Evolutionary conservation across 352 stramenopile species (phyloP), one percentile per base, ranked within the genome.

Genomic region (Globisporangium heterothallicum): DNA sequence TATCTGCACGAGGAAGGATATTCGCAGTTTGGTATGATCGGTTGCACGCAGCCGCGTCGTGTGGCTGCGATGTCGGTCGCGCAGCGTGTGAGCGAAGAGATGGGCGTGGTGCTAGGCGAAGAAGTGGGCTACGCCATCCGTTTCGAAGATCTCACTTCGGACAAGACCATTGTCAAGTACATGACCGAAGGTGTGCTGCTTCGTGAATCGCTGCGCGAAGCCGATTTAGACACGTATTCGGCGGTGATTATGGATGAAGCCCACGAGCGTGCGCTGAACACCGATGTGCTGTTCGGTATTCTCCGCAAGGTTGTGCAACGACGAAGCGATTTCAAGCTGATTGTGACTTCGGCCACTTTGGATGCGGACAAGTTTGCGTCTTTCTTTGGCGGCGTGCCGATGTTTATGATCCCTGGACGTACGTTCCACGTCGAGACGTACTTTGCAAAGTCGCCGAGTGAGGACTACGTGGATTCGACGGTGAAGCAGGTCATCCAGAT

Each of bases 41-140:
- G 88, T 2, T 99, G 96, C 73, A 99, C 96, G 16, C 96, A 99
- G 71, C 97, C 97, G n/a, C 83, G 97, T 63, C 92, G 97, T 58
- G 97, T 99, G 22, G 97, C 97, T 6, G 97, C 97, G 9, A 99
- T 99, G 94, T 99, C 88, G 50, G 97, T 99, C 14, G 97, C 97
- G 0, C 97, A 98, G 60, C 91, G 97, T 63, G 97, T 99, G 7
- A 97, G 92, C 32, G 92, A 99, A 56, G 97, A 99, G 69, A 97
- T 99, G 66, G 89, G 87, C 7, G 96, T 96, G 26, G 83, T 78
- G 8, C 64, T 98, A 0, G 96, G 95, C 1, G 83, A 96, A 4
- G 83, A 95, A 57, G 84, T 97, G 7, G 81, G 83, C 18, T 94
- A 97, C 53, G 86, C 88, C 2, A 98, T 98, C 61, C 91, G 94